Evolutionary conservation across 768 basidiomycete genomes (phyloP), one percentile per base, ranked within the genome.

Genomic region (Russula lepida): DNA sequence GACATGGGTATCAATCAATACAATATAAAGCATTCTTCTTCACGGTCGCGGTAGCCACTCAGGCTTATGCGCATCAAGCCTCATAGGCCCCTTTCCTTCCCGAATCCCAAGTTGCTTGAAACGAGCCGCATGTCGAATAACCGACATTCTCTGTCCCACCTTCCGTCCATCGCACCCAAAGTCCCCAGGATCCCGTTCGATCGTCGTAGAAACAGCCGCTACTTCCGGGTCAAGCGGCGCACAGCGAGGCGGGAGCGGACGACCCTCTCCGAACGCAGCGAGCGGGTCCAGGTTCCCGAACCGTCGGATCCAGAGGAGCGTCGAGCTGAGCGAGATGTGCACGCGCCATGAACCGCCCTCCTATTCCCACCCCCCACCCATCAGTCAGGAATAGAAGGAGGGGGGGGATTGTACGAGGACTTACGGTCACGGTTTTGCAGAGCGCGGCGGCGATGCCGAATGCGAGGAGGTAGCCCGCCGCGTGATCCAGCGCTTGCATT

Each of bases 321-420:
- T 80, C 0, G 75, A 78, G 33, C 80, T 80, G 1, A 86, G 76
- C 5, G 84, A 84, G 13, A 84, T 82, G 6, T 77, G 78, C 0
- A 85, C 80, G 67, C 81, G 80, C 76, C 79, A 84, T 5, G 81
- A 81, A 8, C 83, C 82, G 23, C 84, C 84, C 59, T 82, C 80
- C 83, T 84, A 61, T 27, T 25, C 4, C 25, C 6, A 1, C 13
- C 4, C 15, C 25, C 5, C 13, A 4, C 15, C 25, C 5, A 25
- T 47, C 25, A 47, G 46, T 15, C 6, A 47, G 12, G 41, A n/a
- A 13, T 6, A 6, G 13, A 25, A 47, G 4, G 17, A 19, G 23
- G 11, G 44, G 23, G 13, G 8, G 5, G 21, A 23, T 12, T 11
- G 46, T 6, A 19, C 2, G 15, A 21, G 21, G 2, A 46, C 73